phyloP scores from a whole-genome alignment of 2,329 filamentous ascomycete species.

The Didymella lethalis region DNA sequence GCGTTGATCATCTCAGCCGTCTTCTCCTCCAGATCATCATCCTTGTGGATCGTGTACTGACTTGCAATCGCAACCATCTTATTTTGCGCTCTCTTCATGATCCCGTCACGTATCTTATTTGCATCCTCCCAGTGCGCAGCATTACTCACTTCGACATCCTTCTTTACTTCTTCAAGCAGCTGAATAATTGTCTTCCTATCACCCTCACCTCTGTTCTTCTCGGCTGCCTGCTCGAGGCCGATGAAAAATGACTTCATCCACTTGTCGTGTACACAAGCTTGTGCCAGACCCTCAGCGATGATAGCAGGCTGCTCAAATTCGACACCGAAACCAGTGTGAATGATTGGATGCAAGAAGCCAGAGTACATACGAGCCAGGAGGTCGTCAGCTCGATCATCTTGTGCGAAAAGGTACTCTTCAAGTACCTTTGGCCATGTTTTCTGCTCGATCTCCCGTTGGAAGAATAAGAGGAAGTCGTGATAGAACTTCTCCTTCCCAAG shows the following conservation, averaged over 20 bases:
- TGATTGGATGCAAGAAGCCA: slow-evolving; percentile 78
- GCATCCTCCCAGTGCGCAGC: slow-evolving; percentile 62
- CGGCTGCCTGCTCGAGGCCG: slow-evolving; percentile 59
- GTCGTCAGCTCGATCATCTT: slow-evolving; percentile 70
- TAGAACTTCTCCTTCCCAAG: slow-evolving; percentile 73
- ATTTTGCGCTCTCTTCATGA: slow-evolving; percentile 68
- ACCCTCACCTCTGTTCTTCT: slow-evolving; percentile 32
- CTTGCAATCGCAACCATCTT: slow-evolving; percentile 69
- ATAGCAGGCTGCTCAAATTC: slow-evolving; percentile 85
- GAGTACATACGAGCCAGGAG: slow-evolving; percentile 74
- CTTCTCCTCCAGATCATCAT: slow-evolving; percentile 65
- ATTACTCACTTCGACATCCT: slow-evolving; percentile 63
- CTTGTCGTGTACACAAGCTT: slow-evolving; percentile 73
- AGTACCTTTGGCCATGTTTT: slow-evolving; percentile 70
- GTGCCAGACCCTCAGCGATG: slow-evolving; percentile 79
- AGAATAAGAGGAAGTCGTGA: slow-evolving; percentile 78
- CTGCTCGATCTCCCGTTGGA: slow-evolving; percentile 73
- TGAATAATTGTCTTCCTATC: slow-evolving; percentile 58
- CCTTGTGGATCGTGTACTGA: slow-evolving; percentile 60
- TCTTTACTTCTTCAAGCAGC: slow-evolving; percentile 67
- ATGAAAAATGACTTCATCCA: slow-evolving; percentile 65
- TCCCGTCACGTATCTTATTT: slow-evolving; percentile 74
- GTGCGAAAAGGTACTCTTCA: slow-evolving; percentile 72
- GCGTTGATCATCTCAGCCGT: slow-evolving; percentile 76
- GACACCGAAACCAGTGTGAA: slow-evolving; percentile 84